Evolutionary conservation across 2,329 filamentous ascomycete genomes (phyloP).

Genomic region (Diaporthe ilicicola): DNA sequence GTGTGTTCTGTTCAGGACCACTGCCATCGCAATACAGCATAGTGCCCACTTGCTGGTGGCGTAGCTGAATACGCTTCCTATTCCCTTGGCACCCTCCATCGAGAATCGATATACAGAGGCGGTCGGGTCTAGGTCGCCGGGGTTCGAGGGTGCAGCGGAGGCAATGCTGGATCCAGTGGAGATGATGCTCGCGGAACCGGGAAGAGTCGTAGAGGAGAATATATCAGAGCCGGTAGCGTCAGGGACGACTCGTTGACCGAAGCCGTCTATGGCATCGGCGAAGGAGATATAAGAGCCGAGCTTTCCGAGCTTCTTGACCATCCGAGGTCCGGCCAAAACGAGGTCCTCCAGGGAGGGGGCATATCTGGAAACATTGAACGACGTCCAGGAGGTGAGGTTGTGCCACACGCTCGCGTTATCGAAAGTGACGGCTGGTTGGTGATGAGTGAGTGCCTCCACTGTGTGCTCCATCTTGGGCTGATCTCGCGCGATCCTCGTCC

Average conservation of each 20-base stretch:
- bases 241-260: constrained; percentile 67
- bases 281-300: constrained; percentile 70
- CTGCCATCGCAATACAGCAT: constrained; percentile 83
- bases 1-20: constrained; percentile 88
- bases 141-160: constrained; percentile 51
- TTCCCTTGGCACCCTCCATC: constrained; percentile 69
- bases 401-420: constrained; percentile 58
- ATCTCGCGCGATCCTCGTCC: constrained; percentile 5
- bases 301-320: constrained; percentile 73
- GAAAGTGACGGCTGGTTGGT: constrained; percentile 41
- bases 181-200: constrained; percentile 60
- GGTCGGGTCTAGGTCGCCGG: constrained; percentile 50
- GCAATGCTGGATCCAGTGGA: constrained; percentile 54
- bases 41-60: constrained; percentile 92
- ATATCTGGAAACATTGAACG: constrained; percentile 65
- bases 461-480: constrained; percentile 30
- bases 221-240: constrained; percentile 60
- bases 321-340: constrained; percentile 73
- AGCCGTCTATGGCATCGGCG: constrained; percentile 67
- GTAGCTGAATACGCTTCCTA: constrained; percentile 90
- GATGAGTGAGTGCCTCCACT: constrained; percentile 24
- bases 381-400: constrained; percentile 64
- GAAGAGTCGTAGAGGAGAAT: constrained; percentile 44
- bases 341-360: constrained; percentile 74
- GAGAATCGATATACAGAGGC: constrained; percentile 59